Conservation (phyloP, 352 stramenopile genomes). For the Elongisporangium anandrum region DNA sequence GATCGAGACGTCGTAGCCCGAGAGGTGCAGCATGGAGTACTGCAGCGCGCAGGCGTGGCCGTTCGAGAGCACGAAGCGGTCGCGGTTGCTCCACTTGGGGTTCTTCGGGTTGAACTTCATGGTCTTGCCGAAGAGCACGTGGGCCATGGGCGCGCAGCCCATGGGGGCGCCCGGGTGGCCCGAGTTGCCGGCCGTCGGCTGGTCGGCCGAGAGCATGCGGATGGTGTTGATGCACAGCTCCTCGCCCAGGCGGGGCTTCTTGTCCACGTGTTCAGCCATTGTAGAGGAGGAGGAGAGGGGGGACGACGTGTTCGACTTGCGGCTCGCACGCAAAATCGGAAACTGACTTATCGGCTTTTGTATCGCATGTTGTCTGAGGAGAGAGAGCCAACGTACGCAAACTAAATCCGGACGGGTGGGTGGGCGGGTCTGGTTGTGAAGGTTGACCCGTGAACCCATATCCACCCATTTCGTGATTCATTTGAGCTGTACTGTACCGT, state of each 20-base stretch:
- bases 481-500: too few relatives aligned
- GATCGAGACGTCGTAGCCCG: slow-evolving; percentile 92
- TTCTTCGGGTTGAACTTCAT: slow-evolving; percentile 89
- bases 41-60: slow-evolving; percentile 98
- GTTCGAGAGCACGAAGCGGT: slow-evolving; percentile 99
- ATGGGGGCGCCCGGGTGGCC: slow-evolving; percentile 98
- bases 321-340: slow-evolving; percentile 28
- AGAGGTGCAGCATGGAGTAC: slow-evolving; percentile 99
- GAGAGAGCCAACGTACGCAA: too few relatives aligned
- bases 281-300: slow-evolving; percentile 6
- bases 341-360: slow-evolving; percentile 19
- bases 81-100: slow-evolving; percentile 91
- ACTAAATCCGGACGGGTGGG: too few relatives aligned
- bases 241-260: slow-evolving; percentile 75
- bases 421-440: too few relatives aligned
- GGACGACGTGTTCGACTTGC: slow-evolving; percentile 19
- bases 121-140: slow-evolving; percentile 94
- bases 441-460: too few relatives aligned
- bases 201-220: slow-evolving; percentile 95
- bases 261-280: slow-evolving; percentile 78
- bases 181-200: slow-evolving; percentile 96
- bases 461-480: too few relatives aligned
- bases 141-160: slow-evolving; percentile 98
- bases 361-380: too few relatives aligned
- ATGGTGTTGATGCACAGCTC: slow-evolving; percentile 98